Evolutionary conservation across 345 rosid species (phyloP), one percentile per base, ranked within the genome.

Genomic region (Orychophragmus violaceus): DNA sequence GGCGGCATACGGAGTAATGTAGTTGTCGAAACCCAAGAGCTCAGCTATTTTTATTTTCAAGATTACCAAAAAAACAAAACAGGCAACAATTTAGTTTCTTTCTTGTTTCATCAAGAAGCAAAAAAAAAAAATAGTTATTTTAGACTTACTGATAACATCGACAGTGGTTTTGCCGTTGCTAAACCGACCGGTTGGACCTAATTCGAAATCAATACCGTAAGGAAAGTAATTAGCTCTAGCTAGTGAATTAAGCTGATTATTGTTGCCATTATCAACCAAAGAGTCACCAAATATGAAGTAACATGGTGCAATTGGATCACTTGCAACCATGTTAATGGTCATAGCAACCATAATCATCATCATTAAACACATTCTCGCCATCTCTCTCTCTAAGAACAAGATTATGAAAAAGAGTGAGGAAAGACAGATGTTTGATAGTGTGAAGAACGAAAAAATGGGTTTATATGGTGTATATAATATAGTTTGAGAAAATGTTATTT

Each of bases 221-320:
- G 98, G 98, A 71, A 84, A 42, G 62, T 88, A 91, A 76, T 91
- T 30, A 70, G 96, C 90, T 74, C 82, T 84, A 5, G 98, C 98
- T 70, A 85, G 66, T 23, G 96, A 88, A 0, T 19, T 5, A 6
- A 91, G 94, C 32, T 48, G 79, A 67, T 91, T 91, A 51, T 91
- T 91, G 53, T 91, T 91, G 32, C 98, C 98, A 66, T 86, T 87
- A 48, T 91, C 98, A 27, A 87, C 94, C 79, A 91, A 75, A 10
- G 97, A 91, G 59, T 91, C 97, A 57, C 97, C 97, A 56, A 91
- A 91, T 64, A 88, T 77, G 70, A 89, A 91, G 81, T 79, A 87
- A 63, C 96, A 87, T 35, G 98, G 96, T 17, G 74, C 96, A 39
- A 84, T 83, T 2, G 88, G 89, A 13, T 64, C 82, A 18, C 80